Conservation (phyloP, 1,139 yeast genomes). For the Geotrichum klebahnii region DNA sequence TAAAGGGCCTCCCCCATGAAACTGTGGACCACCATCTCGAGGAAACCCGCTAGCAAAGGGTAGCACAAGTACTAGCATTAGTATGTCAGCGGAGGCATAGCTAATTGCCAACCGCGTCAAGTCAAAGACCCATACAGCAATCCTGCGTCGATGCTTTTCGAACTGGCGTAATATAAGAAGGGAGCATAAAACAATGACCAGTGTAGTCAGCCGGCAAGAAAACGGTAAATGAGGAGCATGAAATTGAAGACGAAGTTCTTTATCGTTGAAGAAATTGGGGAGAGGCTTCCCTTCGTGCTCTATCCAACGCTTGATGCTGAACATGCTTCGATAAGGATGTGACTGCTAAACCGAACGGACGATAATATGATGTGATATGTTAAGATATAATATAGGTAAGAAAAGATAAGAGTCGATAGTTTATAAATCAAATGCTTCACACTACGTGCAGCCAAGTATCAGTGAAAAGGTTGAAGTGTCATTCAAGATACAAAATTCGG, state of each 20-base stretch:
- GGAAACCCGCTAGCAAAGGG: not conserved
- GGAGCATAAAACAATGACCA: conserved; percentile 1
- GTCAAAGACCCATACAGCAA: conserved; percentile 23
- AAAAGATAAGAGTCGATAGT: too few species aligned
- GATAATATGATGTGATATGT: not conserved
- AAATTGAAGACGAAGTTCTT: not conserved
- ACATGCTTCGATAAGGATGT: not conserved
- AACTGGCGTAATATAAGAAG: conserved; percentile 4
- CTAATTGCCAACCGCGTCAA: conserved; percentile 15
- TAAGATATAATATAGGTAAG: not conserved
- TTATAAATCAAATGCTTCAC: too few species aligned
- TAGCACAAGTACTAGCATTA: conserved; percentile 13
- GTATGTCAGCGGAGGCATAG: conserved; percentile 18
- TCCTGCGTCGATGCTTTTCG: conserved; percentile 12
- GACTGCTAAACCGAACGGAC: not conserved
- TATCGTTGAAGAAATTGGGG: not conserved
- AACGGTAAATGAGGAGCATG: conserved; percentile 5
- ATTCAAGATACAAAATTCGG: too few species aligned
- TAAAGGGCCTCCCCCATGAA: too few species aligned
- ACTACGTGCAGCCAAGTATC: too few species aligned
- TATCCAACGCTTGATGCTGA: too few species aligned
- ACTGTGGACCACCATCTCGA: not conserved
- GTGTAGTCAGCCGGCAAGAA: not conserved
- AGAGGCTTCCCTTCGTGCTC: too few species aligned
- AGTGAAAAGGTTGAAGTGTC: too few species aligned